Evolutionary conservation across 305 asterid genomes (phyloP).

Genomic region (Ajuga reptans): DNA sequence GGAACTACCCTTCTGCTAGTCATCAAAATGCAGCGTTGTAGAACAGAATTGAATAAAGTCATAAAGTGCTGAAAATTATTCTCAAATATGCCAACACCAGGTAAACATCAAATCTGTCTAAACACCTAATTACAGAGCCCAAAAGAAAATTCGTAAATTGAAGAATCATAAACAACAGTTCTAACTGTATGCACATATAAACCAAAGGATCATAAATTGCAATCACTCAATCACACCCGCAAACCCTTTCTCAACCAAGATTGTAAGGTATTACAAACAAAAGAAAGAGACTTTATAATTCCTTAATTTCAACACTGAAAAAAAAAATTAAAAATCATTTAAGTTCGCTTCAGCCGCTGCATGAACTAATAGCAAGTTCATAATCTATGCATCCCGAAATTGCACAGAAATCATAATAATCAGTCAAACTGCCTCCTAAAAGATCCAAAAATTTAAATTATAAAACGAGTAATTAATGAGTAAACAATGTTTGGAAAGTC

Average conservation of each 20-base stretch:
- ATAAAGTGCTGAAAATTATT: neutral
- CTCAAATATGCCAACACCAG: neutral
- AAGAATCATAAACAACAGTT: neutral
- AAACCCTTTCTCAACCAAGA: constrained; percentile 5
- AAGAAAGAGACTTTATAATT: neutral
- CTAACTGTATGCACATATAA: neutral
- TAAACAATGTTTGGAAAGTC: neutral
- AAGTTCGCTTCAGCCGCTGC: neutral
- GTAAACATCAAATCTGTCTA: neutral
- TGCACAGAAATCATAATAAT: neutral
- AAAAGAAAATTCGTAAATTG: neutral
- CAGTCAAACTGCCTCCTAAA: neutral
- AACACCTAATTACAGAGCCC: neutral
- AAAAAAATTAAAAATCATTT: neutral
- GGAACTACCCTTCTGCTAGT: neutral
- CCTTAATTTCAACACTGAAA: neutral
- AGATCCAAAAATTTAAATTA: neutral
- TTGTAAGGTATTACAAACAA: neutral
- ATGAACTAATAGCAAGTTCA: constrained; percentile 4
- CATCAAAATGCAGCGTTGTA: neutral
- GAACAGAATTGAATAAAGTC: neutral
- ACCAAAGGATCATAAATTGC: neutral
- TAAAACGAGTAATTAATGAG: neutral
- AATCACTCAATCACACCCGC: neutral
- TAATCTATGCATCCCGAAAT: constrained; percentile 8